These are phyloP conservation scores for Acanthochlamys bracteata DNA, from an alignment of 106 monocot species.

Conservation along the genomic window DNA sequence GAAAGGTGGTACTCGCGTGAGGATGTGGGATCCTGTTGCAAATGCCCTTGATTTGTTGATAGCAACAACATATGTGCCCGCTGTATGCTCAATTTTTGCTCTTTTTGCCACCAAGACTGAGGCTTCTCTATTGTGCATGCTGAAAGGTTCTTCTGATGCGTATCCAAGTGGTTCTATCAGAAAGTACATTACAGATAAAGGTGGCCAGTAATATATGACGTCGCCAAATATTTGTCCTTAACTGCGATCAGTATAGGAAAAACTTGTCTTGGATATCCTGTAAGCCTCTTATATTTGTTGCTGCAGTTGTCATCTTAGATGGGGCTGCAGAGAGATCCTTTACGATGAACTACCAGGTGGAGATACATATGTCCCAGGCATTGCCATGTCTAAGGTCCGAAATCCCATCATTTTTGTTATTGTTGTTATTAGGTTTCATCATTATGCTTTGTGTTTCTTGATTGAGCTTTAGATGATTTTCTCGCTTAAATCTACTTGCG, in stretches of 20 bases:
- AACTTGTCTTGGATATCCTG: not conserved
- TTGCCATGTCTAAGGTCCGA: slow-evolving; percentile 79
- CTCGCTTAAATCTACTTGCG: no score
- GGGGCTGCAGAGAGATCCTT: slow-evolving; percentile 92
- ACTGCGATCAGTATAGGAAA: not conserved
- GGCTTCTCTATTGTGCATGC: slow-evolving; percentile 91
- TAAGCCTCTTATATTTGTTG: not conserved
- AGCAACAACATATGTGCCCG: slow-evolving; percentile 98
- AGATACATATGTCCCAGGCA: slow-evolving; percentile 64
- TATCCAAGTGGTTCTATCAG: slow-evolving; percentile 89
- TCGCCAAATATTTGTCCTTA: not conserved
- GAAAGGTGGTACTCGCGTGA: slow-evolving; percentile 91
- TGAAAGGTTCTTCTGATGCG: slow-evolving; percentile 95
- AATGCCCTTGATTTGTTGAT: slow-evolving; percentile 95
- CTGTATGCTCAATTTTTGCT: slow-evolving; percentile 91
- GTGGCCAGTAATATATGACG: slow-evolving; percentile 53
- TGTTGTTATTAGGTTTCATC: not conserved
- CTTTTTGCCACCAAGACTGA: slow-evolving; percentile 97
- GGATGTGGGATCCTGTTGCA: slow-evolving; percentile 99
- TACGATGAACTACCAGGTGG: slow-evolving; percentile 58
- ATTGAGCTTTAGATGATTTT: no score
- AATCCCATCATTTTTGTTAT: not conserved
- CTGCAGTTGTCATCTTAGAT: slow-evolving; percentile 83
- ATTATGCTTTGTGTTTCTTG: not conserved
- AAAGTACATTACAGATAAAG: slow-evolving; percentile 85